Evolutionary conservation across 768 basidiomycete genomes (phyloP), one percentile per base, ranked within the genome.

Genomic region (Suillus paluster): DNA sequence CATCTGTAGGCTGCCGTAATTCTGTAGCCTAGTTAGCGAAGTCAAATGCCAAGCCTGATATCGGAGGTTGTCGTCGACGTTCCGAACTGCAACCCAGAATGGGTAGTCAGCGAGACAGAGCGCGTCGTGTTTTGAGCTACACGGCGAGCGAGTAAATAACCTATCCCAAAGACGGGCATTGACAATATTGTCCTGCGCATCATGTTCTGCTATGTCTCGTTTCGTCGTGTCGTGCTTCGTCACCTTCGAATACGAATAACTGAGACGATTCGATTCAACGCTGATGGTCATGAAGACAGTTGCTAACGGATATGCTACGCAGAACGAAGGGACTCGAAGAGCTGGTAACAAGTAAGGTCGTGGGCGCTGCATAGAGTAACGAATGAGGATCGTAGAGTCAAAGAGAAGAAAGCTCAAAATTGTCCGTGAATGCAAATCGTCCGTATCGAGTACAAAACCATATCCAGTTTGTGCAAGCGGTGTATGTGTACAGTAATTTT

Each of bases 391-490:
- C 36, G 25, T 52, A 59, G 15, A 57, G 46, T 58, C 48, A 33
- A 17, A 50, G 30, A 59, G 44, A 55, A 58, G 25, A 59, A 25
- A 55, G 19, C 19, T 12, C 33, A 42, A 34, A 41, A 66, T 59
- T 52, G 66, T 75, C 65, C 67, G 42, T 66, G 48, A 49, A 63
- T 72, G 67, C 70, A 68, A 63, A 73, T 57, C 58, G 72, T 74
- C 72, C 72, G 52, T 72, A 27, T 66, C 70, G 45, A 74, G 63
- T 69, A 72, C 64, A 49, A 67, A 66, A 65, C 57, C 57, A 50
- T 63, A 67, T 71, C 68, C 19, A 50, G 53, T 54, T 23, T 70
- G 23, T 73, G 64, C 60, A 63, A 56, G 23, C 23, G 23, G 23
- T 55, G 55, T 64, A 50, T 27, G 53, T 52, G 59, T 69, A 64